Percentiles rank a stretch among this genome's conserved stretches.
Evolutionary conservation across 257 asterid species (phyloP).

Genomic region (Nicotiana paniculata): DNA sequence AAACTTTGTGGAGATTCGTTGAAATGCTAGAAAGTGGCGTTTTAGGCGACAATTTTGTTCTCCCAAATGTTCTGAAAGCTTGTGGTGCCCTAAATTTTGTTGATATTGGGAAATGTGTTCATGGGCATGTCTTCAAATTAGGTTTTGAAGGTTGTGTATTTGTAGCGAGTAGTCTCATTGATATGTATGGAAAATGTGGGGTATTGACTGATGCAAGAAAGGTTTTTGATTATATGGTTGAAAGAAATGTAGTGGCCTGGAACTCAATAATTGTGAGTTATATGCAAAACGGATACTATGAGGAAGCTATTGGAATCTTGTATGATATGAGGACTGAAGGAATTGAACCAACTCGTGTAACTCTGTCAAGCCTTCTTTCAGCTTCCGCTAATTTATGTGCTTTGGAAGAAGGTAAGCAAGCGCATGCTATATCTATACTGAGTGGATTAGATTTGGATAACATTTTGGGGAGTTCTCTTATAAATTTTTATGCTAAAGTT

Average conservation of each 20-base stretch:
- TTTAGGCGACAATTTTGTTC: slow-evolving; percentile 24
- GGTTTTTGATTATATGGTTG: slow-evolving; percentile 25
- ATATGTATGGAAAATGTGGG: slow-evolving; percentile 34
- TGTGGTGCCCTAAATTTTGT: slow-evolving; percentile 22
- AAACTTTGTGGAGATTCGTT: slow-evolving; percentile 20
- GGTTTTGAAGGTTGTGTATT: slow-evolving; percentile 20
- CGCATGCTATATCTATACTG: slow-evolving; percentile 18
- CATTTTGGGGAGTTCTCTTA: slow-evolving; percentile 23
- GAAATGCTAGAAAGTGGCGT: slow-evolving; percentile 24
- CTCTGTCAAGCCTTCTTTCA: slow-evolving; percentile 22
- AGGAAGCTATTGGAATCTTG: slow-evolving; percentile 16
- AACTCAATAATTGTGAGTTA: slow-evolving; percentile 24
- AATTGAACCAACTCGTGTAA: slow-evolving; percentile 22
- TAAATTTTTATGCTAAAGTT: slow-evolving; percentile 29
- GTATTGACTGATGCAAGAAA: slow-evolving; percentile 18
- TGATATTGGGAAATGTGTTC: slow-evolving; percentile 24
- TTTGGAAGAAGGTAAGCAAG: slow-evolving; percentile 25
- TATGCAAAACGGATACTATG: slow-evolving; percentile 19
- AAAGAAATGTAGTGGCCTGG: slow-evolving; percentile 27
- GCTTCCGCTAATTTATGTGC: slow-evolving; percentile 27
- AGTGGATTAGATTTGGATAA: slow-evolving; percentile 16
- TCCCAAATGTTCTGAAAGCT: slow-evolving; percentile 28
- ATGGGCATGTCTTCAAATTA: slow-evolving; percentile 22
- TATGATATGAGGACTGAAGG: slow-evolving; percentile 18
- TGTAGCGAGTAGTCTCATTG: slow-evolving; percentile 27